phyloP scores from a whole-genome alignment of 2,329 filamentous ascomycete genomes.

The Alternaria triticina region DNA sequence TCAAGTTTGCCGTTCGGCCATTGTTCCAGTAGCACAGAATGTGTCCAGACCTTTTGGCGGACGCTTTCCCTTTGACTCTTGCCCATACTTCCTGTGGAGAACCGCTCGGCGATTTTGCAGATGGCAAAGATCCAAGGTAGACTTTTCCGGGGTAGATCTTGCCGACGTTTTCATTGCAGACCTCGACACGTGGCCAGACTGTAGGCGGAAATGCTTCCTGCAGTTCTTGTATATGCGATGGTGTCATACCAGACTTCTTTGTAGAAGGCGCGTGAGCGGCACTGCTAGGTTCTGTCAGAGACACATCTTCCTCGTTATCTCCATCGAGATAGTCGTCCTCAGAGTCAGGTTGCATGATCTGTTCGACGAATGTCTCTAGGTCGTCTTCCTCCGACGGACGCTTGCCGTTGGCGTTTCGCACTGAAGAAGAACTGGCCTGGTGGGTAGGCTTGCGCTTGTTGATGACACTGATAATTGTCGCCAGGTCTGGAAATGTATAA shows the following conservation, averaged over 20 bases:
- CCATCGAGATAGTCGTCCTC: background rate
- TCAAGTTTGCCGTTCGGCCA: background rate
- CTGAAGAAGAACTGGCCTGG: background rate
- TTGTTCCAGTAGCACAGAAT: background rate
- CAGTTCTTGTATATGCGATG: background rate
- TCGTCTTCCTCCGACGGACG: background rate
- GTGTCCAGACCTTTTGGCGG: background rate
- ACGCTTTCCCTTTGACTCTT: background rate
- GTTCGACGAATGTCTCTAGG: background rate
- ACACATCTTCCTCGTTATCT: background rate
- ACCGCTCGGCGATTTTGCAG: background rate
- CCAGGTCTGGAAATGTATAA: background rate
- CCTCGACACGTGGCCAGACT: background rate
- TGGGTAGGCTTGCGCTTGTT: background rate
- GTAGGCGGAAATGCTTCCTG: background rate
- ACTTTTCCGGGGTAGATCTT: background rate
- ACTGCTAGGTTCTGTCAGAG: background rate
- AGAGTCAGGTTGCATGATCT: background rate
- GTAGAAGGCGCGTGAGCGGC: background rate
- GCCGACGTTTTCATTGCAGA: background rate
- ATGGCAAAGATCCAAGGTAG: background rate
- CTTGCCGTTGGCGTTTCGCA: background rate
- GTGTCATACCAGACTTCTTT: background rate
- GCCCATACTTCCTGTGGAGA: background rate
- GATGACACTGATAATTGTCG: background rate